phyloP scores from a whole-genome alignment of 441 rosid genomes.

The Syzygium syzygioides region DNA sequence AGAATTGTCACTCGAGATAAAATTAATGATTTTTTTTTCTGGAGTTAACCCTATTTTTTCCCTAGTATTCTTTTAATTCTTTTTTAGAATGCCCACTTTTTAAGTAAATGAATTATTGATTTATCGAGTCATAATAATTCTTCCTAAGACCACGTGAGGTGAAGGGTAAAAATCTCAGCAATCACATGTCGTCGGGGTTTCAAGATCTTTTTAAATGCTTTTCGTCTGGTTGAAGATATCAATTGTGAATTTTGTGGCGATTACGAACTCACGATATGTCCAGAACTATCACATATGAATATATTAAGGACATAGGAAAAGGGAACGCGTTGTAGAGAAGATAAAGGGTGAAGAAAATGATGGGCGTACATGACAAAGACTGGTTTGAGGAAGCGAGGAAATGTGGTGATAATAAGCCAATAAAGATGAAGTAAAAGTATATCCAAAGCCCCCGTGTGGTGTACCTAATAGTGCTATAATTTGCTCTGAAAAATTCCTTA shows the following conservation, averaged over 20 bases:
- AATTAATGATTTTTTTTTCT: too few relatives aligned
- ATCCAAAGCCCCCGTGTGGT: neutral
- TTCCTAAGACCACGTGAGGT: too few relatives aligned
- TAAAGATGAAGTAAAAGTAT: neutral
- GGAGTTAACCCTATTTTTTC: neutral
- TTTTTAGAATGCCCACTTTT: neutral
- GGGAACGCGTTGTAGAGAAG: neutral
- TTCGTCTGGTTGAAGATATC: neutral
- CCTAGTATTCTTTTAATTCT: neutral
- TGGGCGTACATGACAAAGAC: too few relatives aligned
- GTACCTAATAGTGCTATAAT: neutral
- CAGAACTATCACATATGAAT: fast-evolving
- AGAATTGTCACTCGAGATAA: too few relatives aligned
- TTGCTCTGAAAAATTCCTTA: neutral
- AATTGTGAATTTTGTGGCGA: fast-evolving
- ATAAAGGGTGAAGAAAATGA: neutral
- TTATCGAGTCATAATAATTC: neutral
- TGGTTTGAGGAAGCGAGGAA: neutral
- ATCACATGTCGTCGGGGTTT: neutral
- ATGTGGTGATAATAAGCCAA: neutral
- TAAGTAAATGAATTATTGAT: neutral
- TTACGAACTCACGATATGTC: neutral
- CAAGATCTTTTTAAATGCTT: fast-evolving
- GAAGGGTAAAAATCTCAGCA: too few relatives aligned
- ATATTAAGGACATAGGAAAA: neutral